phyloP scores from a whole-genome alignment of 2,329 filamentous ascomycete species.

The Podosphaera leucotricha region DNA sequence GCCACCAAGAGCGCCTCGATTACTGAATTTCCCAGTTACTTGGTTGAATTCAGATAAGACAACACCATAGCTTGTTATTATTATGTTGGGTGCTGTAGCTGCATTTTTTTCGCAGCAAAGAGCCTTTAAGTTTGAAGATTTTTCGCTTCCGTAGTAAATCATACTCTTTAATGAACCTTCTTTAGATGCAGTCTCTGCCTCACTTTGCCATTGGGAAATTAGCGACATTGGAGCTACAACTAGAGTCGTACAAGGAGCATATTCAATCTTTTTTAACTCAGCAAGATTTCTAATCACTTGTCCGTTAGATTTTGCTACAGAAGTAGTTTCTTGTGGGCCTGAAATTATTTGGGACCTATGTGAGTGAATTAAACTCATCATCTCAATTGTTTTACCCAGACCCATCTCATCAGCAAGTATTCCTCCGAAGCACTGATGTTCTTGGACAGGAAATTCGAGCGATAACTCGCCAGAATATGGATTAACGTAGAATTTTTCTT shows the following conservation, averaged over 20 bases:
- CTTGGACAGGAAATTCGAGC: conserved; percentile 73
- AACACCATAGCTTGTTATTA: conserved; percentile 87
- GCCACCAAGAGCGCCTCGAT: conserved; percentile 41
- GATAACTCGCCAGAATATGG: conserved; percentile 90
- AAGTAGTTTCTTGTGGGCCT: conserved; percentile 13
- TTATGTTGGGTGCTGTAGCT: conserved; percentile 56
- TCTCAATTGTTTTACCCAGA: conserved; percentile 92
- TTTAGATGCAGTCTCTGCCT: conserved; percentile 74
- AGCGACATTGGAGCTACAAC: conserved; percentile 95
- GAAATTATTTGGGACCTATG: conserved; percentile 38
- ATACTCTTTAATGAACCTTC: conserved; percentile 61
- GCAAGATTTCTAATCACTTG: conserved; percentile 36
- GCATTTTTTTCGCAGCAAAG: conserved; percentile 57
- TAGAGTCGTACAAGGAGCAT: conserved; percentile 70
- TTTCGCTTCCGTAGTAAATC: conserved; percentile 82
- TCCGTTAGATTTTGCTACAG: neutral
- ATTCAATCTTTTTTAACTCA: conserved; percentile 30
- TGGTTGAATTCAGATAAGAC: conserved; percentile 76
- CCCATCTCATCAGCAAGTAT: conserved; percentile 96
- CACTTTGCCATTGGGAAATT: conserved; percentile 90
- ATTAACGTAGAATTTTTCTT: conserved; percentile 75
- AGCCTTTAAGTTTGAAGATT: conserved; percentile 51
- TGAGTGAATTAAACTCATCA: conserved; percentile 79
- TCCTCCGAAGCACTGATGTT: conserved; percentile 83
- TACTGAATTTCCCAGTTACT: conserved; percentile 40